phyloP scores from a whole-genome alignment of 2,329 filamentous ascomycete genomes.

The Hymenoscyphus fraxineus region DNA sequence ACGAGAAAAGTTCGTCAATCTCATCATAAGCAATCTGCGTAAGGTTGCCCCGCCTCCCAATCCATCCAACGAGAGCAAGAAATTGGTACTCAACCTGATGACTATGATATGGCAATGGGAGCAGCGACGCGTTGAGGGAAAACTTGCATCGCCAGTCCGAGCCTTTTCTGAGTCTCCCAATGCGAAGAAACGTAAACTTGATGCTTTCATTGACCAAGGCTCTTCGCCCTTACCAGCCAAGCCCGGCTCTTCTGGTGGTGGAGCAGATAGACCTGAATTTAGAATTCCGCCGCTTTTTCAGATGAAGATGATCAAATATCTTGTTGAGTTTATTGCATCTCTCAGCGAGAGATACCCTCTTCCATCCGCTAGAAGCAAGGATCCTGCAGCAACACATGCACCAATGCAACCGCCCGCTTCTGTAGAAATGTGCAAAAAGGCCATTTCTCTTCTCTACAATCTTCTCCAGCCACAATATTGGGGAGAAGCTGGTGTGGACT shows the following conservation, averaged over 20 bases:
- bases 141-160: constrained; percentile 38
- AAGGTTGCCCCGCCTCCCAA: constrained; percentile 84
- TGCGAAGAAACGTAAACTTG: constrained; percentile 71
- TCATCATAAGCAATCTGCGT: constrained; percentile 82
- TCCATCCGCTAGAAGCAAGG: constrained; percentile 64
- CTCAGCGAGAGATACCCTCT: constrained; percentile 81
- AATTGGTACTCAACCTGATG: constrained; percentile 86
- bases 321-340: constrained; percentile 91
- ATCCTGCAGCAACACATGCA: constrained; percentile 43
- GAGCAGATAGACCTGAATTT: constrained; percentile 59
- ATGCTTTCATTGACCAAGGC: constrained; percentile 44
- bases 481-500: constrained; percentile 86
- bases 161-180: constrained; percentile 66
- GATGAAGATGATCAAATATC: constrained; percentile 84
- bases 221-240: constrained; percentile 53
- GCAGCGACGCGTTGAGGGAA: constrained; percentile 69
- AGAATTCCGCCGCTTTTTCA: constrained; percentile 64
- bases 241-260: constrained; percentile 36
- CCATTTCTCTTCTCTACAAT: constrained; percentile 76
- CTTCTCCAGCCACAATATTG: constrained; percentile 84
- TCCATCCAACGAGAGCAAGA: constrained; percentile 86
- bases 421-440: constrained; percentile 80
- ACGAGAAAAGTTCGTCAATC: constrained; percentile 81
- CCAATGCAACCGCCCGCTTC: constrained; percentile 51
- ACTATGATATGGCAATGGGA: constrained; percentile 92